Percentiles rank a stretch among this genome's conserved stretches.
phyloP scores from a whole-genome alignment of 177 flowering plant genomes.

The Vitis hybrid region DNA sequence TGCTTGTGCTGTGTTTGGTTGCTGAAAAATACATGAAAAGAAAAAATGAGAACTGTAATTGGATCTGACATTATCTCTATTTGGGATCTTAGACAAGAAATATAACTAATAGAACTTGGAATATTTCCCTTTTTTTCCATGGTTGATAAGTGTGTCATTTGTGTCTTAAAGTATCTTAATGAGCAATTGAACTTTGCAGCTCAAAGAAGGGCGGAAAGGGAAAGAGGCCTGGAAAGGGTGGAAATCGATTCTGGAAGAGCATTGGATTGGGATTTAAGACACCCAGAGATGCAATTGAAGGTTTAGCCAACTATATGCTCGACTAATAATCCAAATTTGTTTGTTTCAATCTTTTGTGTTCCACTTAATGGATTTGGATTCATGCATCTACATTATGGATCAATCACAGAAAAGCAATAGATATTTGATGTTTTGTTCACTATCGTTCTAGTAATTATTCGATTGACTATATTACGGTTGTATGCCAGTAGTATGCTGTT shows the following conservation, averaged over 20 bases:
- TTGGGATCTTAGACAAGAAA: too few relatives aligned
- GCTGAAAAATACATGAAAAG: not conserved
- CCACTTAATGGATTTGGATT: too few relatives aligned
- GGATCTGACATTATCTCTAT: too few relatives aligned
- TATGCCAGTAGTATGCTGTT: too few relatives aligned
- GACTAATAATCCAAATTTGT: not conserved
- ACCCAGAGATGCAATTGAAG: slow-evolving; percentile 66
- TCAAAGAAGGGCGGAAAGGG: slow-evolving; percentile 68
- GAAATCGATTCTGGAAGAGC: slow-evolving; percentile 60
- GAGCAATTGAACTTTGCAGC: slow-evolving; percentile 24
- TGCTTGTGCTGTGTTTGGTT: not conserved
- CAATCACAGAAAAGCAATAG: too few relatives aligned
- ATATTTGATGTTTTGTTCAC: too few relatives aligned
- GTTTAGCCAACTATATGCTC: slow-evolving; percentile 16
- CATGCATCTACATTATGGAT: too few relatives aligned
- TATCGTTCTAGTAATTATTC: too few relatives aligned
- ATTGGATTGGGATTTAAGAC: slow-evolving; percentile 68
- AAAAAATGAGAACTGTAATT: not conserved
- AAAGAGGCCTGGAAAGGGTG: slow-evolving; percentile 73
- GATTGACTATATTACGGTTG: too few relatives aligned
- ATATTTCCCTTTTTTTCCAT: too few relatives aligned
- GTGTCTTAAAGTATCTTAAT: not conserved
- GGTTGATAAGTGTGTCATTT: not conserved
- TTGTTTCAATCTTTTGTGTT: not conserved
- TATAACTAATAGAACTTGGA: too few relatives aligned